Evolutionary conservation across 148 eudicot species (phyloP).

Genomic region (Dysphania ambrosioides): DNA sequence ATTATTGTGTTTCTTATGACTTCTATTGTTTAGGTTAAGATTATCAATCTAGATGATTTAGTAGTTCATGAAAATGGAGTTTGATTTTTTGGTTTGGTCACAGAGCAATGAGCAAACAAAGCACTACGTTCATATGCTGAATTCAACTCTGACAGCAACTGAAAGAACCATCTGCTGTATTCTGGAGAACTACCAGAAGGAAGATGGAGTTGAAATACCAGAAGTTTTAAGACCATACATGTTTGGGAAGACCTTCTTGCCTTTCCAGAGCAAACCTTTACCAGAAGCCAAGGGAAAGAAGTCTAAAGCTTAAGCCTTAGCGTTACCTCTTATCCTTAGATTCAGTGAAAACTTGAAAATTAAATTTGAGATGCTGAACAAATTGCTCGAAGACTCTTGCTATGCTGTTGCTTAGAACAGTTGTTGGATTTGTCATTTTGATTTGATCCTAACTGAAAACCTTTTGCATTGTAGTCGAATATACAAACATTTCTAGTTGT

Average conservation of each 20-base stretch:
- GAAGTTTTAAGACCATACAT: constrained; percentile 56
- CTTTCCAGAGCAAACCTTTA: constrained; percentile 47
- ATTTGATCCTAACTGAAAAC: background rate
- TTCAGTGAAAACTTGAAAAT: too few species aligned
- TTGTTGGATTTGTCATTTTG: background rate
- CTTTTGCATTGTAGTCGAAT: background rate
- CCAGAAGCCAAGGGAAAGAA: constrained; percentile 67
- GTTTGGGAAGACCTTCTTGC: constrained; percentile 77
- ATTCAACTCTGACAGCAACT: constrained; percentile 87
- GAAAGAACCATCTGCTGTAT: constrained; percentile 93
- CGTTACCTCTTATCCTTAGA: too few species aligned
- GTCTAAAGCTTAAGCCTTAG: constrained; percentile 28
- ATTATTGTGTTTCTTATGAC: background rate
- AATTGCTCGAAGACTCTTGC: background rate
- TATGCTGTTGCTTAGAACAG: background rate
- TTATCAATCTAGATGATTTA: constrained; percentile 1
- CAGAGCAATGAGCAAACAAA: constrained; percentile 74
- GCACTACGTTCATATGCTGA: constrained; percentile 72
- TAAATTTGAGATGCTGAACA: too few species aligned
- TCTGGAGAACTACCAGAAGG: constrained; percentile 78
- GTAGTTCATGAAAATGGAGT: background rate
- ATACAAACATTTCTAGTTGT: background rate
- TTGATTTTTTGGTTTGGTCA: constrained; percentile 15
- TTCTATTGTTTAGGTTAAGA: background rate
- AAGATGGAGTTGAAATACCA: constrained; percentile 80